Conservation (phyloP, 805 yeast species). For the Tetrapisispora taiwanensis region DNA sequence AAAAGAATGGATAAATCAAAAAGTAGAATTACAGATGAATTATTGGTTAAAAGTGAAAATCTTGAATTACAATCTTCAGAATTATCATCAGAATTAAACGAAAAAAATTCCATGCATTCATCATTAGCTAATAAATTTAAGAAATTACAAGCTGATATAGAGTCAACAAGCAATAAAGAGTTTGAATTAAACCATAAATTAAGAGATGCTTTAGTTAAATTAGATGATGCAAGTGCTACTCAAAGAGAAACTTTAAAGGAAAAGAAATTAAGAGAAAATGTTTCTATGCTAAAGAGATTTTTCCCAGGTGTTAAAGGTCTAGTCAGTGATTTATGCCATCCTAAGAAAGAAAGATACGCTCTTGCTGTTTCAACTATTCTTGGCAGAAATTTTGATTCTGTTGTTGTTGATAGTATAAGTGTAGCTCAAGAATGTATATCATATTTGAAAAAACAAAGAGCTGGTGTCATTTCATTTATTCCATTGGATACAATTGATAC, state of each 20-base stretch:
- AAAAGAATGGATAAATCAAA: constrained; percentile 30
- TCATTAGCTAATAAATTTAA: constrained; percentile 29
- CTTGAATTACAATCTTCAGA: constrained; percentile 25
- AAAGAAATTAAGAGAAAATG: constrained; percentile 59
- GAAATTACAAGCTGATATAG: constrained; percentile 30
- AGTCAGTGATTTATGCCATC: constrained; percentile 69
- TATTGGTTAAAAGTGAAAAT: constrained; percentile 28
- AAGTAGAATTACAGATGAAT: constrained; percentile 27
- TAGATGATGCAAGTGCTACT: constrained; percentile 66
- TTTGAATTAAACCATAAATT: constrained; percentile 53
- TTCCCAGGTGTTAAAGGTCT: constrained; percentile 81
- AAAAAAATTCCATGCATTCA: constrained; percentile 27
- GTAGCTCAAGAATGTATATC: constrained; percentile 70
- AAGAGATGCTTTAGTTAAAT: constrained; percentile 44
- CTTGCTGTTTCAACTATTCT: constrained; percentile 64
- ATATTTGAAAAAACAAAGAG: constrained; percentile 71
- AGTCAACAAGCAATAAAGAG: constrained; percentile 39
- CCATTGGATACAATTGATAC: constrained; percentile 73
- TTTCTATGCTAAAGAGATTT: constrained; percentile 55
- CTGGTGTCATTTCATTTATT: constrained; percentile 78
- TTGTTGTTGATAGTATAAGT: constrained; percentile 64
- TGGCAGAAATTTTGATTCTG: constrained; percentile 71
- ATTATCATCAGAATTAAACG: constrained; percentile 29
- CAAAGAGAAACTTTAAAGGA: constrained; percentile 71
- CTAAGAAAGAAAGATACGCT: constrained; percentile 62